These are phyloP conservation scores for Kwoniella mangroviensis DNA, from an alignment of 768 basidiomycete species.

Conservation along the genomic window DNA sequence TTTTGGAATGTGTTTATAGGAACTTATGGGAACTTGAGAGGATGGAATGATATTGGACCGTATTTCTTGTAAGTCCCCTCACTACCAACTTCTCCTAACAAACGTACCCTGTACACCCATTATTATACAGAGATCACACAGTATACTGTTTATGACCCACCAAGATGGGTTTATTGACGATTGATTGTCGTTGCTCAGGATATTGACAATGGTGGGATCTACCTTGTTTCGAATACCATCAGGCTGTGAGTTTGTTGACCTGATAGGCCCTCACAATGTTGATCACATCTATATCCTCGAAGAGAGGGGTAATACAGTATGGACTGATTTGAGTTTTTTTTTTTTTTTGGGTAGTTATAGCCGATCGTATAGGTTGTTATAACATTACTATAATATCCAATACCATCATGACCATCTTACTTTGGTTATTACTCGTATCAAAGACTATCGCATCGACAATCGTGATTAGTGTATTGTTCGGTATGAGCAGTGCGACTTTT, in stretches of 20 bases:
- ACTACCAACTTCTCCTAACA: too few relatives aligned
- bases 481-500: conserved; percentile 10
- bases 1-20: conserved; percentile 34
- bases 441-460: conserved; percentile 7
- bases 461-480: conserved; percentile 13
- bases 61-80: conserved; percentile 33
- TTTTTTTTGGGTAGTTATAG: conserved; percentile 14
- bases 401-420: conserved; percentile 14
- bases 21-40: conserved; percentile 28
- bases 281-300: neutral
- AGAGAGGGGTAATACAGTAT: too few relatives aligned
- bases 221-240: conserved; percentile 1
- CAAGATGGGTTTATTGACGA: too few relatives aligned
- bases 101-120: too few relatives aligned
- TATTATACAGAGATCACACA: too few relatives aligned
- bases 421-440: conserved; percentile 14
- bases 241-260: neutral
- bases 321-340: too few relatives aligned
- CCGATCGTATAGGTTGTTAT: conserved; percentile 17
- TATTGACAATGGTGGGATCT: conserved; percentile 3
- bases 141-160: too few relatives aligned
- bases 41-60: conserved; percentile 27
- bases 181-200: neutral
- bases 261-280: too few relatives aligned
- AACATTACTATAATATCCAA: conserved; percentile 21